A percentile compares a stretch with the other conserved stretches of the same genome.
Conservation (phyloP, 805 yeast genomes). For the Zygosaccharomyces gambellarensis region DNA sequence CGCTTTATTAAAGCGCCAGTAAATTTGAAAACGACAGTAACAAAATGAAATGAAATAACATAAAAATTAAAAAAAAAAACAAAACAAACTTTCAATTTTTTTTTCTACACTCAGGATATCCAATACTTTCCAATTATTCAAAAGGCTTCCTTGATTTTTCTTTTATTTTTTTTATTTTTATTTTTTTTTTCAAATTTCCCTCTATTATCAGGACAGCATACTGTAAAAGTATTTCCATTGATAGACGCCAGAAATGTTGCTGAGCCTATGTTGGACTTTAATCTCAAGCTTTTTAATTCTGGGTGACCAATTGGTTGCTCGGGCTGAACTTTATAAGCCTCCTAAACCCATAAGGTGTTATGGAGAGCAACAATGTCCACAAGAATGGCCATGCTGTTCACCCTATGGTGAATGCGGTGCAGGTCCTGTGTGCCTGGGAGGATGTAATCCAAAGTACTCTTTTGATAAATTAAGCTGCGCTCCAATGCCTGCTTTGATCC, state of each 20-base stretch:
- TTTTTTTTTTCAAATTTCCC: background rate
- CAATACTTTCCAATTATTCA: background rate
- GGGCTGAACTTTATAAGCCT: conserved; percentile 26
- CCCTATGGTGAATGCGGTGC: conserved; percentile 78
- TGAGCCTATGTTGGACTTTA: background rate
- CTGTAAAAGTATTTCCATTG: background rate
- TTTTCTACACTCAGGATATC: background rate
- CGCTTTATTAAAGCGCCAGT: conserved; percentile 25
- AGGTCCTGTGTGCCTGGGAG: conserved; percentile 73
- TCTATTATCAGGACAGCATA: background rate
- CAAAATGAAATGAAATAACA: conserved; percentile 7
- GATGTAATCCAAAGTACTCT: conserved; percentile 79
- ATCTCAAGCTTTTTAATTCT: background rate
- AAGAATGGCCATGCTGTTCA: conserved; percentile 79
- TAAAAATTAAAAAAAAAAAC: conserved; percentile 17
- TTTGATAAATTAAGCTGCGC: conserved; percentile 64
- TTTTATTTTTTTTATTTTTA: background rate
- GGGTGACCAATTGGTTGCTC: background rate
- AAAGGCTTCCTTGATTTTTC: background rate
- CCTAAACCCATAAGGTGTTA: conserved; percentile 23
- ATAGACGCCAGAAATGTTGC: background rate
- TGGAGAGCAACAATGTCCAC: conserved; percentile 52
- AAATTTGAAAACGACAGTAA: conserved; percentile 19
- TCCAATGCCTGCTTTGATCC: conserved; percentile 68
- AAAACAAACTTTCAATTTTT: conserved; percentile 11